These are phyloP conservation scores for Globisporangium parvum DNA, from an alignment of 352 stramenopile genomes.

Conservation along the genomic window DNA sequence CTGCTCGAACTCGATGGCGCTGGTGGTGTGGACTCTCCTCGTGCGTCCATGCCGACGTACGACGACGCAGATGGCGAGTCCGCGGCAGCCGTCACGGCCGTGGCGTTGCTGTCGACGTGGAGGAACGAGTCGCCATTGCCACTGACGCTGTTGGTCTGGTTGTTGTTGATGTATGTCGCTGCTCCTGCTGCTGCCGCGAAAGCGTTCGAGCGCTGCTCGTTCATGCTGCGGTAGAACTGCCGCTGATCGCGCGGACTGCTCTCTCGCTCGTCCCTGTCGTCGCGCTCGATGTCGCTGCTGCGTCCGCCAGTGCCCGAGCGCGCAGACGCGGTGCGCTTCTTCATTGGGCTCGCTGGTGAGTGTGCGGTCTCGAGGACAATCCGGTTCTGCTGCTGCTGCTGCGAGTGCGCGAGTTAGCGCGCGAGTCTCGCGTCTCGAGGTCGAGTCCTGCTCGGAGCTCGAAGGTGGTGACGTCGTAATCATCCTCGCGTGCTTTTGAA, in stretches of 20 bases:
- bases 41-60: constrained; percentile 14
- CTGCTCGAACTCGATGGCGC: constrained; percentile 8
- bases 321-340: constrained; percentile 1
- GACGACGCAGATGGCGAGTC: constrained; percentile 11
- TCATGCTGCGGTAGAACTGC: constrained; percentile 12
- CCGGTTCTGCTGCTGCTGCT: no score
- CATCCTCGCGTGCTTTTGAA: no score
- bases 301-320: not conserved
- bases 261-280: no score
- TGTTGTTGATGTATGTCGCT: no score
- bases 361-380: no score
- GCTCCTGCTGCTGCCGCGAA: no score
- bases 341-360: not conserved
- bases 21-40: constrained; percentile 12
- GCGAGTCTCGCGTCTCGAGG: no score
- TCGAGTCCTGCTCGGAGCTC: no score
- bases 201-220: constrained; percentile 1
- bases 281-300: not conserved
- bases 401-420: no score
- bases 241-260: not conserved
- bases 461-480: no score
- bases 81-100: constrained; percentile 7
- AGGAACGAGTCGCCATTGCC: not conserved
- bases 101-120: constrained; percentile 3
- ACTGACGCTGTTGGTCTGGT: no score